Base-by-base conservation (phyloP, 1,284 basidiomycete genomes). In the Clitocybe nebularis region DNA sequence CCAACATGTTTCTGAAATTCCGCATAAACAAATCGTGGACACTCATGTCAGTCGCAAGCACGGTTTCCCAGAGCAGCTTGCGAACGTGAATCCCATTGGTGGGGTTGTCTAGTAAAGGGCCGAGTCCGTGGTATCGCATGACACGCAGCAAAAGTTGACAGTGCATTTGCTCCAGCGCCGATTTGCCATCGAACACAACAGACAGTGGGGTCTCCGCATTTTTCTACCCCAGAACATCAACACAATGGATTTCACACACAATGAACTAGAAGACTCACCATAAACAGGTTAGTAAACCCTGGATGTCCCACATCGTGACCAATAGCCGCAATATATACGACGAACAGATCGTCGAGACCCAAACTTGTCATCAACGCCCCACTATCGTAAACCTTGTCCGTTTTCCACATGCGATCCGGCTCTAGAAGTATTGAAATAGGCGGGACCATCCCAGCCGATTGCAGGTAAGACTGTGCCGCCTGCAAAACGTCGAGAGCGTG, bases 241-340 rank as follows among this genome's bases (percentile, higher is more conserved):
- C n/a, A n/a, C n/a, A n/a, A n/a, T n/a, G n/a, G n/a, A n/a, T n/a
- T n/a, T n/a, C n/a, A n/a, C n/a, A n/a, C 8, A 48, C 36, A 39
- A 10, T 25, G 24, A 22, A 9, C 16, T 42, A 33, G 29, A 16
- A 3, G 17, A 75, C 81, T 61, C 50, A 91, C 92, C 88, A 96
- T 89, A 64, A 95, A 96, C 5, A 80, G 70, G 59, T 96, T 96
- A 34, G 84, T 88, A 43, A 96, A 75, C 0, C 93, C 94, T 0
- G 93, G 94, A 66, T 97, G 93, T 0, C 91, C 93, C 10, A 93
- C 92, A 63, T 97, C 93, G 59, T 97, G 94, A 0, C 93, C 93
- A 52, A 96, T 91, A 25, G 93, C 91, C 3, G 90, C 92, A 38
- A 96, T 72, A 56, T 87, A 84, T 9, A 96, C 66, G 1, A 86